These are phyloP conservation scores for Botrytis porri DNA, from an alignment of 2,329 filamentous ascomycete species.

Conservation along the genomic window DNA sequence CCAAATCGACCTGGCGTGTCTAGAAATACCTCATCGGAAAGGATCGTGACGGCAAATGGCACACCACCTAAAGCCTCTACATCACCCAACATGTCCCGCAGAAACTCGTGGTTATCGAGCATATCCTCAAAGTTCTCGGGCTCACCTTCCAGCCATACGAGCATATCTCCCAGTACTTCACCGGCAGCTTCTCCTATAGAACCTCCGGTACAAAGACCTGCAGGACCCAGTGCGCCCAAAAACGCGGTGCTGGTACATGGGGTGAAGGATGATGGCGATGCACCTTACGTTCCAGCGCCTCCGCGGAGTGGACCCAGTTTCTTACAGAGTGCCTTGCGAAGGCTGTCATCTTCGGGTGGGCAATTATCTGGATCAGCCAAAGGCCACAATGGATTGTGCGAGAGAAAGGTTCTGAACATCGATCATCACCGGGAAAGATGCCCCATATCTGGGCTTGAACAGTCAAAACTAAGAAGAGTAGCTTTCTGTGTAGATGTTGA, in stretches of 20 bases:
- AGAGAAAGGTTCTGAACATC: conserved; percentile 79
- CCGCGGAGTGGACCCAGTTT: conserved; percentile 72
- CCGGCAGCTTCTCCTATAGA: conserved; percentile 34
- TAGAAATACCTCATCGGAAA: conserved; percentile 33
- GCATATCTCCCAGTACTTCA: conserved; percentile 32
- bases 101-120: conserved; percentile 88
- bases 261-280: conserved; percentile 54
- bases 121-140: conserved; percentile 86
- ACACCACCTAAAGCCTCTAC: conserved; percentile 30
- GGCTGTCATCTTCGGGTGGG: conserved; percentile 62
- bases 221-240: conserved; percentile 44
- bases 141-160: conserved; percentile 30
- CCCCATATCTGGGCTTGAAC: conserved; percentile 72
- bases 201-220: conserved; percentile 36
- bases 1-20: conserved; percentile 29
- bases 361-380: conserved; percentile 41
- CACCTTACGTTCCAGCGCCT: conserved; percentile 70
- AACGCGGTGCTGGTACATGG: conserved; percentile 60
- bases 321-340: conserved; percentile 74
- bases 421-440: conserved; percentile 78
- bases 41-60: conserved; percentile 29
- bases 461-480: conserved; percentile 78
- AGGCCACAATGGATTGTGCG: conserved; percentile 68
- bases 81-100: conserved; percentile 40
- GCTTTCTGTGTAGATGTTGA: conserved; percentile 97